Evolutionary conservation across 2,329 filamentous ascomycete species (phyloP).

Genomic region (Fusarium incarnatum): DNA sequence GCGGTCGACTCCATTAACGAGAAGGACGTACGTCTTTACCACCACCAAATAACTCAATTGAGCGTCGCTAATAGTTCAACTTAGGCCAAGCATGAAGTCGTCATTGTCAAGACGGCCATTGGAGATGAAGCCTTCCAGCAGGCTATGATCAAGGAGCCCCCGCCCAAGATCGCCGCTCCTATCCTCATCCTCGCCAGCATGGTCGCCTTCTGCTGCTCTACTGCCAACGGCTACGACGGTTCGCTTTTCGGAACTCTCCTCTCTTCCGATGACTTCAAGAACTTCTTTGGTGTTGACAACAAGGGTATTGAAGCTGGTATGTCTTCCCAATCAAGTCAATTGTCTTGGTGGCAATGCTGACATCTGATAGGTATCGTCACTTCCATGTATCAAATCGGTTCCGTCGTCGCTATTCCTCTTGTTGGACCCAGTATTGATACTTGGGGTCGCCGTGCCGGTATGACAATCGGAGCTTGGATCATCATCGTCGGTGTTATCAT

Average conservation of each 20-base stretch:
- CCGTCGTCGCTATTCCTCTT: conserved; percentile 61
- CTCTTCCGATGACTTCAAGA: conserved; percentile 59
- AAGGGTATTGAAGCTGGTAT: conserved; percentile 42
- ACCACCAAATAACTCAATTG: not conserved
- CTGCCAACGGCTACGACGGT: conserved; percentile 58
- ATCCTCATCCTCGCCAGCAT: conserved; percentile 41
- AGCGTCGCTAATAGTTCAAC: not conserved
- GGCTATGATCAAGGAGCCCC: conserved; percentile 49
- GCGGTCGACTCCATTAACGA: conserved; percentile 36
- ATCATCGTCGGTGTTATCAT: conserved; percentile 60
- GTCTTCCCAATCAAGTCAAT: not conserved
- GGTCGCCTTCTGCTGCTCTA: conserved; percentile 48
- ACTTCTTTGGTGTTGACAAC: conserved; percentile 55
- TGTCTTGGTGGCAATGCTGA: not conserved
- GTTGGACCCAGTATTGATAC: conserved; percentile 61
- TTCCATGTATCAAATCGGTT: conserved; percentile 63
- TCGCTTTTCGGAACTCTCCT: conserved; percentile 63
- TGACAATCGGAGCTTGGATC: conserved; percentile 58
- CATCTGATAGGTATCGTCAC: conserved; percentile 40
- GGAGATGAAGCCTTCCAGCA: conserved; percentile 47
- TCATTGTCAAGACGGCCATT: conserved; percentile 39
- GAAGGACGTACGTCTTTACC: conserved; percentile 19
- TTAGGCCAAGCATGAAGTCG: conserved; percentile 22
- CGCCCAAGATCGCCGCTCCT: conserved; percentile 29
- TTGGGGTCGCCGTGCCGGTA: conserved; percentile 60